Percentiles rank a stretch among this genome's conserved stretches.
These are phyloP conservation scores for Kockovaella imperatae DNA, from an alignment of 768 basidiomycete genomes.

Conservation along the genomic window DNA sequence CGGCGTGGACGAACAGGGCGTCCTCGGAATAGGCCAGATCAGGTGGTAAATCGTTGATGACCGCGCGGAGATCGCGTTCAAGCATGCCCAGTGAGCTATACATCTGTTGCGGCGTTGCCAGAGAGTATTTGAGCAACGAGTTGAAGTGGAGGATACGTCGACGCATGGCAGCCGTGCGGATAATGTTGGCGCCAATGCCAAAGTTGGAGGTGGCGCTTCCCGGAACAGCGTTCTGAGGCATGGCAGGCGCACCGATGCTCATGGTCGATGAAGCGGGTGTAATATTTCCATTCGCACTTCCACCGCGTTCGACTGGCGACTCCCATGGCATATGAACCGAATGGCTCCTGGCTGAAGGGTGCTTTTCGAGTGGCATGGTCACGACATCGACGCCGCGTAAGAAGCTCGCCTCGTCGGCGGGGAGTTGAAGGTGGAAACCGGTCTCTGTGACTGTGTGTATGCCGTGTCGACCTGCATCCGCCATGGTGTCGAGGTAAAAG, in stretches of 20 bases:
- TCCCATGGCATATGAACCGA: too few relatives aligned
- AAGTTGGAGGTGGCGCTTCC: background rate
- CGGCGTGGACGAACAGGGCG: slow-evolving; percentile 7
- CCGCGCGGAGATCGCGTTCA: background rate
- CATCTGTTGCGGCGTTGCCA: background rate
- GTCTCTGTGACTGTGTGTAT: slow-evolving; percentile 9
- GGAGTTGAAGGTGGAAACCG: slow-evolving; percentile 15
- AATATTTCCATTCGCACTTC: too few relatives aligned
- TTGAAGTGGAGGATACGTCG: slow-evolving; percentile 7
- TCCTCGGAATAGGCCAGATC: slow-evolving; percentile 6
- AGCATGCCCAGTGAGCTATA: background rate
- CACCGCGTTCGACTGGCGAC: too few relatives aligned
- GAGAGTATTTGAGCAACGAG: slow-evolving; percentile 1
- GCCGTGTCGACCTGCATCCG: slow-evolving; percentile 13
- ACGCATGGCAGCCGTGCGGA: slow-evolving; percentile 3
- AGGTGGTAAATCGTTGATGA: slow-evolving; percentile 6
- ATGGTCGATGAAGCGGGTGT: too few relatives aligned
- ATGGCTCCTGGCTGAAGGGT: background rate
- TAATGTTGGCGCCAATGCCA: slow-evolving; percentile 2
- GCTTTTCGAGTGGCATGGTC: background rate
- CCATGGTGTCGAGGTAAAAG: slow-evolving; percentile 9
- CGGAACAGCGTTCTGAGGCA: background rate
- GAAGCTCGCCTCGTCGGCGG: slow-evolving; percentile 12
- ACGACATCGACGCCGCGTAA: slow-evolving; percentile 1
- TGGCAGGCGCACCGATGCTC: background rate